Evolutionary conservation across 495 filamentous ascomycete species (phyloP).

Genomic region (Penicillium antarcticum): DNA sequence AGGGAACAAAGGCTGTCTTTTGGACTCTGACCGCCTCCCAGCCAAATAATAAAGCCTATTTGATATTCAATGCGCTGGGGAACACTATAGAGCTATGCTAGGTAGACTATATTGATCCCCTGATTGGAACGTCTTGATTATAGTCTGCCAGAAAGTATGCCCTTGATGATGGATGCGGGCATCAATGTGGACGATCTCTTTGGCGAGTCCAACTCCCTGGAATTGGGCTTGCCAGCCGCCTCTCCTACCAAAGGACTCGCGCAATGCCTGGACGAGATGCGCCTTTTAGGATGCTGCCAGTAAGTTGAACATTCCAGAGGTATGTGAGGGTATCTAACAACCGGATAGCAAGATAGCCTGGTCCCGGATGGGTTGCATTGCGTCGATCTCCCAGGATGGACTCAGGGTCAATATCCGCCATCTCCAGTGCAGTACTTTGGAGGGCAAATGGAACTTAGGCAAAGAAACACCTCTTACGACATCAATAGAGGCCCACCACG

Average conservation of each 20-base stretch:
- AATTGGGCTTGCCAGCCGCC: constrained; percentile 51
- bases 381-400: constrained; percentile 72
- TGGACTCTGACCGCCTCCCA: background rate
- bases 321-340: constrained; percentile 3
- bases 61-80: background rate
- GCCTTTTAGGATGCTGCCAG: constrained; percentile 77
- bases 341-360: constrained; percentile 70
- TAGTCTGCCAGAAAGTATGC: constrained; percentile 21
- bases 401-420: constrained; percentile 65
- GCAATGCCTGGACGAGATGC: constrained; percentile 75
- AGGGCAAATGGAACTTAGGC: constrained; percentile 77
- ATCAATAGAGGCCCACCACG: constrained; percentile 45
- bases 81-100: constrained; percentile 11
- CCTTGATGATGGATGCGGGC: constrained; percentile 64
- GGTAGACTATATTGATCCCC: background rate
- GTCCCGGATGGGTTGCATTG: constrained; percentile 87
- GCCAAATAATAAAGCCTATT: constrained; percentile 2
- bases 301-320: constrained; percentile 42
- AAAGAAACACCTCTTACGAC: constrained; percentile 48
- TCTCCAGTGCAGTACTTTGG: constrained; percentile 63
- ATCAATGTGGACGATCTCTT: constrained; percentile 75
- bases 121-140: background rate
- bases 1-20: background rate
- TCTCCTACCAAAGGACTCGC: constrained; percentile 62
- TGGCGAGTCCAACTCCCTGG: constrained; percentile 58